Evolutionary conservation across 768 basidiomycete genomes (phyloP), one percentile per base, ranked within the genome.

Genomic region (Tricholomella constricta): DNA sequence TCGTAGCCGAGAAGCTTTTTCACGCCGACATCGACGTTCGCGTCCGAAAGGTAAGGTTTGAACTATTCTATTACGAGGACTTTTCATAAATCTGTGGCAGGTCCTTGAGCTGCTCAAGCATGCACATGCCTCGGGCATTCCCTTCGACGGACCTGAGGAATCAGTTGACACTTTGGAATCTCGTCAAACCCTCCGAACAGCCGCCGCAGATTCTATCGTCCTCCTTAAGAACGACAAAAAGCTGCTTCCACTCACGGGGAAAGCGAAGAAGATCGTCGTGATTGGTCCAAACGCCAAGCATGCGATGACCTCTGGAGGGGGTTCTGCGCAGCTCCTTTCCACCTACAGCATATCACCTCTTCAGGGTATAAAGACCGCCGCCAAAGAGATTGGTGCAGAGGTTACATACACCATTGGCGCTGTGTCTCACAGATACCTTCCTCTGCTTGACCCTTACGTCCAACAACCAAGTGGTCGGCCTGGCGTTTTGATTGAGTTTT

Each of bases 231-330:
- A 88, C 65, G 73, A 81, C 4, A 69, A 70, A 7, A 65, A 65
- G 2, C 50, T 85, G 26, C 73, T 87, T 12, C 84, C 84, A 0
- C 65, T 85, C n/a, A 38, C 44, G 12, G 29, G 43, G 1, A 38
- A 48, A 10, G 26, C 58, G 42, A 78, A 74, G 56, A 78, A 71
- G 40, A 76, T 88, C 37, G 84, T 81, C 10, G 75, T 88, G 42
- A 83, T 86, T 54, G 85, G 85, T 0, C 82, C 83, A 3, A 85
- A 86, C 63, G 81, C 79, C 6, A 84, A 79, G 62, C 62, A 66
- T 31, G 71, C 76, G 0, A 72, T 78, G 55, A 78, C 77, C 36
- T 82, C 81, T 25, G 83, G 84, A 8, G 84, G 84, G 34, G 85
- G 85, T 20, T 83, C 82, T 9, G 85, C 84, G 2, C 66, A 70